phyloP scores from a whole-genome alignment of 1,284 basidiomycete genomes.

The Gastroboletus turbinatus region DNA sequence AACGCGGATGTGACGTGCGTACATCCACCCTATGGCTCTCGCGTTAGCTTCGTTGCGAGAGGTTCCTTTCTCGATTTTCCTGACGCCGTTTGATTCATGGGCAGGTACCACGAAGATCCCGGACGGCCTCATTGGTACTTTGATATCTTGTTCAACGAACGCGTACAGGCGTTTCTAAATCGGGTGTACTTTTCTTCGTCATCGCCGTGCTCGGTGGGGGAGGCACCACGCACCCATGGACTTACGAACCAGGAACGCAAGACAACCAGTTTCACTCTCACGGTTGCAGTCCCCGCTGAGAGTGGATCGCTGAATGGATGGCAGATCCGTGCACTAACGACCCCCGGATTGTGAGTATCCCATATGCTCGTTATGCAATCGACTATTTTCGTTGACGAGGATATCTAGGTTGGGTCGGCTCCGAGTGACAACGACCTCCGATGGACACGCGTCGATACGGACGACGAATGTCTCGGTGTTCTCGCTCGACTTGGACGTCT shows the following conservation, averaged over 20 bases:
- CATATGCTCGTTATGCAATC: neutral
- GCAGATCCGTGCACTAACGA: slow-evolving; percentile 50
- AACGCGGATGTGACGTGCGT: slow-evolving; percentile 53
- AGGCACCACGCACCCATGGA: neutral
- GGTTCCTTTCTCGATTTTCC: neutral
- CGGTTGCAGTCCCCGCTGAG: slow-evolving; percentile 62
- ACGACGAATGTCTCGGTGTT: slow-evolving; percentile 30
- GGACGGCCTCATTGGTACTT: slow-evolving; percentile 71
- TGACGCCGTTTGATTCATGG: neutral
- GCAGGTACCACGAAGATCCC: slow-evolving; percentile 65
- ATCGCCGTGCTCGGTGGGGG: neutral
- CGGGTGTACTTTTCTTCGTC: slow-evolving; percentile 25
- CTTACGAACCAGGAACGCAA: neutral
- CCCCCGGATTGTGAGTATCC: slow-evolving; percentile 58
- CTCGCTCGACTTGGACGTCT: slow-evolving; percentile 11
- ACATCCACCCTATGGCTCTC: neutral
- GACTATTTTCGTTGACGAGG: neutral
- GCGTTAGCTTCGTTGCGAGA: neutral
- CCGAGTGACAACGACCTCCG: slow-evolving; percentile 8
- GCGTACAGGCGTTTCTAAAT: slow-evolving; percentile 57
- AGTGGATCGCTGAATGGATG: slow-evolving; percentile 68
- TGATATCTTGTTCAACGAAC: slow-evolving; percentile 53
- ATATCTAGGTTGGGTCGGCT: slow-evolving; percentile 28
- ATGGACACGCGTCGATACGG: slow-evolving; percentile 9
- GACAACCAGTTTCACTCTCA: slow-evolving; percentile 56